phyloP scores from a whole-genome alignment of 257 asterid genomes.

The Solanum gandarillasii region DNA sequence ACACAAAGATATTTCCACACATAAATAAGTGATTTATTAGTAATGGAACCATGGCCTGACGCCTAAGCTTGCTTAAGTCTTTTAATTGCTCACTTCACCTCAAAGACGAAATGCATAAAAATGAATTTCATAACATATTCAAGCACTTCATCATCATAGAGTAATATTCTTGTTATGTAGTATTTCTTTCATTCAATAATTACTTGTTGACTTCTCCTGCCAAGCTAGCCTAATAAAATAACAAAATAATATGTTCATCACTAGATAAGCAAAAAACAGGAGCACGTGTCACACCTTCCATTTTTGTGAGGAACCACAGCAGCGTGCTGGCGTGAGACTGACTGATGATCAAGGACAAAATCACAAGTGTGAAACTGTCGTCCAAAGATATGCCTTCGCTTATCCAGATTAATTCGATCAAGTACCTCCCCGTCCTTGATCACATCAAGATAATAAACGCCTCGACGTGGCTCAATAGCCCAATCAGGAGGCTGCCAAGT shows the following conservation, averaged over 20 bases:
- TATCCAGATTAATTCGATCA: slow-evolving; percentile 67
- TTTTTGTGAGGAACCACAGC: slow-evolving; percentile 86
- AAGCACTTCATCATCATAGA: not conserved
- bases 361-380: slow-evolving; percentile 91
- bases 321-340: slow-evolving; percentile 97
- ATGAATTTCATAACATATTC: not conserved
- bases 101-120: not conserved
- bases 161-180: not conserved
- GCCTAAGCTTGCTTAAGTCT: not conserved
- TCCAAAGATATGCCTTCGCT: slow-evolving; percentile 76
- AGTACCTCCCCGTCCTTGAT: slow-evolving; percentile 93
- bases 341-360: slow-evolving; percentile 95
- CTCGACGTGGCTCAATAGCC: slow-evolving; percentile 94
- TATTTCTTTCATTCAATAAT: not conserved
- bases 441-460: slow-evolving; percentile 81
- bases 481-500: slow-evolving; percentile 98
- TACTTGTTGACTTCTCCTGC: not conserved
- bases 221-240: not conserved
- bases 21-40: not conserved
- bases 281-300: slow-evolving; percentile 50
- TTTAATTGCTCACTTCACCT: not conserved
- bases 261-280: not conserved
- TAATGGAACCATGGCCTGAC: not conserved
- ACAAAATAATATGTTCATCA: not conserved
- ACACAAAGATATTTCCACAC: not conserved